A percentile compares a stretch with the other conserved stretches of the same genome.
Evolutionary conservation across 106 monocot genomes (phyloP).

Genomic region (Phalaenopsis equestris): DNA sequence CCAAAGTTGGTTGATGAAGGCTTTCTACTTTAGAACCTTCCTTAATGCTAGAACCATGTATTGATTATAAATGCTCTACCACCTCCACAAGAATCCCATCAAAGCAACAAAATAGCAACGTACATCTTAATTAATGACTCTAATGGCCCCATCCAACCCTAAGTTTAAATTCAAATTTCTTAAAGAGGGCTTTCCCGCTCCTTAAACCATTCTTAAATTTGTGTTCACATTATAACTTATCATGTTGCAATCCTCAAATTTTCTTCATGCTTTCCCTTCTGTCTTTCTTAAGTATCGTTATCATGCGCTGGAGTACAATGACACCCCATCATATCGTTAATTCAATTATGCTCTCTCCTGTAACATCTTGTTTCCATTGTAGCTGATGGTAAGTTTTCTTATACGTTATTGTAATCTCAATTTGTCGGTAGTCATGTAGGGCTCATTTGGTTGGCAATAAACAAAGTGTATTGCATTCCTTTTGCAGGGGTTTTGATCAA

Average conservation of each 20-base stretch:
- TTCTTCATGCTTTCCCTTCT: background rate
- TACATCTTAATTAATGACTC: background rate
- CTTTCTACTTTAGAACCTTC: too few relatives aligned
- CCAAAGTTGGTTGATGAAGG: background rate
- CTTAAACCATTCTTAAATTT: background rate
- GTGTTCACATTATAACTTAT: background rate
- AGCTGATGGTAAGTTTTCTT: background rate
- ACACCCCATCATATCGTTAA: background rate
- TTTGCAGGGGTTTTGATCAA: too few relatives aligned
- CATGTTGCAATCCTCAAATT: background rate
- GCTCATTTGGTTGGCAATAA: too few relatives aligned
- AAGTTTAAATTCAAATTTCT: background rate
- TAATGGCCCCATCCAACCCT: background rate
- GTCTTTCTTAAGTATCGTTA: background rate
- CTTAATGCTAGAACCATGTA: background rate
- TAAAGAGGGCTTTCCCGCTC: background rate
- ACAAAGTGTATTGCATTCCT: too few relatives aligned
- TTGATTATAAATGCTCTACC: background rate
- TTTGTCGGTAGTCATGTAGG: background rate
- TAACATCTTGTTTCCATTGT: background rate
- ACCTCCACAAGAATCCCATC: background rate
- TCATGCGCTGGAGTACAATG: background rate
- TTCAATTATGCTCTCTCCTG: background rate
- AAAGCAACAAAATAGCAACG: background rate
- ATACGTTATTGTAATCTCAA: background rate